Base-by-base conservation (phyloP, 345 rosid species). In the Nephelium lappaceum region DNA sequence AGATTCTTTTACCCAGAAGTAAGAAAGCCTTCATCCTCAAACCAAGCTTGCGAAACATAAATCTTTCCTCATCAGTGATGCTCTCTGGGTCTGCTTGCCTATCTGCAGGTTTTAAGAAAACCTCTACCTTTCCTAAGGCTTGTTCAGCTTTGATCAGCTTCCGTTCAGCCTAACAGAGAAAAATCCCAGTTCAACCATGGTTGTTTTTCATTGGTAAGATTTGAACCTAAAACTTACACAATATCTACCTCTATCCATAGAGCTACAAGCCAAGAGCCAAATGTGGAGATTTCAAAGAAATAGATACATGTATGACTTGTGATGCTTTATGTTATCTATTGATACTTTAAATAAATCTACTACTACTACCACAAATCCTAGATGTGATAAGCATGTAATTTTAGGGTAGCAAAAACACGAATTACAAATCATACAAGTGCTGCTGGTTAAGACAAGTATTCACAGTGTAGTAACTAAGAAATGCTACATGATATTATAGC, bases 41-140 rank as follows among this genome's bases (percentile, higher is more conserved):
- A 63, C 98, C 98, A 63, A 95, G 93, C 92, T 95, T 95, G 69
- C 93, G 95, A 79, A 95, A 95, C 99, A 95, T 95, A 87, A 86
- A 95, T 85, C 99, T 92, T 81, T 95, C 99, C 84, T 95, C 99
- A 53, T 93, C 95, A 67, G 95, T 90, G 77, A 93, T 89, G 88
- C 93, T 87, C 63, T 90, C 89, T 18, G 92, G 87, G 71, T 95
- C 97, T 81, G 96, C 89, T 83, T 89, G 93, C 66, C 81, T 74
- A 67, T 85, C 88, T 64, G 93, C 67, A 58, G 99, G 99, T 82
- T 85, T 87, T 77, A 93, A 82, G 80, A 70, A 92, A 25, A 41
- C 90, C 85, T 95, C 98, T 67, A 93, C 99, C 87, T 93, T 95
- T 57, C 85, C 78, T 69, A 95, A 86, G 65, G 89, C 88, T 77